Conservation (phyloP, 208 protist genomes). For the Leptomonas seymouri region DNA sequence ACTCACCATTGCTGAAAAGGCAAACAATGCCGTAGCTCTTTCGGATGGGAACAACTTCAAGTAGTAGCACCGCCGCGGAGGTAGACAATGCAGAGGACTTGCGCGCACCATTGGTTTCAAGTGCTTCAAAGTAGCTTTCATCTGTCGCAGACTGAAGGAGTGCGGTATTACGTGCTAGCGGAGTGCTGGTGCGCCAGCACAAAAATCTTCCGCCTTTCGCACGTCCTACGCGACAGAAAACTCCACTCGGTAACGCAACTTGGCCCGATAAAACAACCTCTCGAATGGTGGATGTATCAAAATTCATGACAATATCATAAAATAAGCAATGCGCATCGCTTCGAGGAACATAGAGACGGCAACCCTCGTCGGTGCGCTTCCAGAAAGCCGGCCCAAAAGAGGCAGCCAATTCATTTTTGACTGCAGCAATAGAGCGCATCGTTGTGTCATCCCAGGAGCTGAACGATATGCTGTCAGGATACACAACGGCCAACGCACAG, state of each 20-base stretch:
- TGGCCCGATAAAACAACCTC: slow-evolving; percentile 25
- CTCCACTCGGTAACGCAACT: slow-evolving; percentile 16
- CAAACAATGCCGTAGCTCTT: slow-evolving; percentile 34
- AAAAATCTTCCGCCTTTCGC: slow-evolving; percentile 16
- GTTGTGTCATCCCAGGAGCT: slow-evolving; percentile 17
- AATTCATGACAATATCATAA: slow-evolving; percentile 31
- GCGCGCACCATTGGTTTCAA: slow-evolving; percentile 3
- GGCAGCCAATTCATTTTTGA: slow-evolving; percentile 39
- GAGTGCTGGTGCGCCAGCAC: slow-evolving; percentile 19
- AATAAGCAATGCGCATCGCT: slow-evolving; percentile 35
- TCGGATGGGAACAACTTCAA: slow-evolving; percentile 32
- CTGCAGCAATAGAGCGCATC: slow-evolving; percentile 18
- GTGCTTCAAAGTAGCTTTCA: slow-evolving; percentile 10
- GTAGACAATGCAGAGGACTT: background rate
- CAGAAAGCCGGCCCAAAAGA: slow-evolving; percentile 28
- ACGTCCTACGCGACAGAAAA: slow-evolving; percentile 21
- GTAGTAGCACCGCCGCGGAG: slow-evolving; percentile 15
- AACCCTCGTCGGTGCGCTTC: slow-evolving; percentile 18
- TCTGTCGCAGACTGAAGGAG: slow-evolving; percentile 18
- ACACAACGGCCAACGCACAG: slow-evolving; percentile 29
- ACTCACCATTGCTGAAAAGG: slow-evolving; percentile 40
- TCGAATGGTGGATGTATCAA: background rate
- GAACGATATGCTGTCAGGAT: slow-evolving; percentile 32
- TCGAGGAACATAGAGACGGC: slow-evolving; percentile 25
- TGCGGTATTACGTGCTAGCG: slow-evolving; percentile 13